Base-by-base conservation (phyloP, 345 rosid genomes). In the Eucalyptus melliodora region DNA sequence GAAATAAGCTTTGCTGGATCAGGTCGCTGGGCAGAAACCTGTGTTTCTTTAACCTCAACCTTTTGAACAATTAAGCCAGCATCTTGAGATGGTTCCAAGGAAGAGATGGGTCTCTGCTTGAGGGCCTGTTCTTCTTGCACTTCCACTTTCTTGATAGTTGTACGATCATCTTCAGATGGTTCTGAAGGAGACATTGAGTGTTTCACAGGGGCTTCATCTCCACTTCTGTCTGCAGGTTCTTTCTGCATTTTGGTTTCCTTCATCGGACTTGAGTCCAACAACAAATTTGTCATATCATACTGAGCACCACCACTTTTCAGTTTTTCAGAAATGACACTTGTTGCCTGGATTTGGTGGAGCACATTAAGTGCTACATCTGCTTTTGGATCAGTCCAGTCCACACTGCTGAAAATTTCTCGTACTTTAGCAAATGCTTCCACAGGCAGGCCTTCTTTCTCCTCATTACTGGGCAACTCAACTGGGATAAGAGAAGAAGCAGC, bases 341-440 rank as follows among this genome's bases (percentile, higher is more conserved):
- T 92, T 88, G 94, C 94, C 90, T 93, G 93, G 65, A 96, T 90
- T 77, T 96, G 97, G 90, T 96, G 97, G 92, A 97, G 97, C 93
- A 95, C 91, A 92, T 94, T 94, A 80, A 92, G 92, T 91, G 97
- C 96, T 89, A 90, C 96, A 92, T 95, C 99, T 86, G 97, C 90
- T 67, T 90, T 90, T 49, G 94, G 95, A 91, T 95, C 96, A 91
- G 87, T 91, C 97, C 99, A 97, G 90, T 96, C 99, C 83, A 94
- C 96, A 60, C 93, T 92, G 92, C 93, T 96, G 90, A 97, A 97
- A 69, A 97, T 93, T 91, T 97, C 99, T 59, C 95, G 97, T 92
- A 97, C 99, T 92, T 95, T 96, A 88, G 96, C 93, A 94, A 97
- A 96, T 90, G 96, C 99, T 94, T 96, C 99, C 88, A 95, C 89